Evolutionary conservation across 2,329 filamentous ascomycete genomes (phyloP), one percentile per base, ranked within the genome.

Genomic region (Dactylonectria macrodidyma): DNA sequence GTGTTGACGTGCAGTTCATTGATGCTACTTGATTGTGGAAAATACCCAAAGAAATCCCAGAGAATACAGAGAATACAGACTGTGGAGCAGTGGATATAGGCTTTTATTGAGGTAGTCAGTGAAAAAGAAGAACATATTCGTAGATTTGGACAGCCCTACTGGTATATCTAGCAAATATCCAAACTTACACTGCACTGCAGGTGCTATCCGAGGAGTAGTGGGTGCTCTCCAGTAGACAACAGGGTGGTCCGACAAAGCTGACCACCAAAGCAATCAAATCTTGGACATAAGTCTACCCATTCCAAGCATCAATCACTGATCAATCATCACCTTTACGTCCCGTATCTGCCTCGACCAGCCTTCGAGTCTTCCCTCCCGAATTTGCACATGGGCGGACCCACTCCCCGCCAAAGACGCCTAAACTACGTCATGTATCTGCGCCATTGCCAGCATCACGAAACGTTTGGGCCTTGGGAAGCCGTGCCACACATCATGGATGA

Each of bases 401-500:
- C 71, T 66, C 71, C 71, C 38, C 26, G 41, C 66, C 60, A 36
- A 47, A 30, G 51, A 19, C 62, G 69, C 65, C 52, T 61, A 65
- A 67, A 67, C 74, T 76, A 76, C 74, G 74, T 76, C 74, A 76
- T 76, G 73, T 73, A 76, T 64, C 71, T 75, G 67, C 70, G 68
- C 61, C 65, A 71, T 73, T 69, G 72, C 70, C 65, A 72, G 47
- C 51, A 62, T 46, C 63, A 66, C 52, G 58, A 57, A 57, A 48
- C 51, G 30, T 48, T 46, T 10, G 54, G 47, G 36, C 36, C 36
- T 38, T 38, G 33, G 38, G 26, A 52, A 51, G 19, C 44, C 38
- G 47, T 33, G 14, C 48, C 26, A 62, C 46, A 60, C 33, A 44
- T 50, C 58, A 30, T 30, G 26, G 26, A 30, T 30, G 26, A 30